These are phyloP conservation scores for Sporothrix pseudoabietina DNA, from an alignment of 2,329 filamentous ascomycete genomes.

Conservation along the genomic window DNA sequence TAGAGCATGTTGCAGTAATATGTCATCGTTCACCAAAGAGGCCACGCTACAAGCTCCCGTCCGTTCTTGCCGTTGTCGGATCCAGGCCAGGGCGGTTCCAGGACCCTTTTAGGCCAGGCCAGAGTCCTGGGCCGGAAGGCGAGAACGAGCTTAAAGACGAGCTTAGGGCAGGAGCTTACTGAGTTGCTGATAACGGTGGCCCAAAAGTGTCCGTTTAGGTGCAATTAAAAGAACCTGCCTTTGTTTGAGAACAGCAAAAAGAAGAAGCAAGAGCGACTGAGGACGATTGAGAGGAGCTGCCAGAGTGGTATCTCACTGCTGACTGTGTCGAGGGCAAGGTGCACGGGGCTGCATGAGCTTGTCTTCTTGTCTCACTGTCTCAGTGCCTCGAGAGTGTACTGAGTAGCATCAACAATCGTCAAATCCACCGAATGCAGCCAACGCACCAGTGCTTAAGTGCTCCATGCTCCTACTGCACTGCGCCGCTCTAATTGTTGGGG, in stretches of 20 bases:
- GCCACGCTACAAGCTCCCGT: background rate
- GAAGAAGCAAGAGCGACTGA: constrained; percentile 7
- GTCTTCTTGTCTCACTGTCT: background rate
- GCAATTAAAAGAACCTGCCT: background rate
- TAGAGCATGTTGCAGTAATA: background rate
- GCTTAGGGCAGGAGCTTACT: constrained; percentile 18
- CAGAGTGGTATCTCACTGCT: background rate
- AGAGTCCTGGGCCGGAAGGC: background rate
- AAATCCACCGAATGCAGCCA: background rate
- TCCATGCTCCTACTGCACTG: background rate
- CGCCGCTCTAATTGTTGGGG: constrained; percentile 4
- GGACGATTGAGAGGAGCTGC: background rate
- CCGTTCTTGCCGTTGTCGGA: background rate
- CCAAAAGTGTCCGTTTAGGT: background rate
- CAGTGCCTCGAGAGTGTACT: background rate
- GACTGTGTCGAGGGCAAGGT: background rate
- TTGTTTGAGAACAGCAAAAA: no score
- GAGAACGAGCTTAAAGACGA: no score
- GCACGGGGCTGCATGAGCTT: background rate
- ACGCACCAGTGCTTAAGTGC: no score
- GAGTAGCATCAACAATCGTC: background rate
- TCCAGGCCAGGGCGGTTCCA: constrained; percentile 7
- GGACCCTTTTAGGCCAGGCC: background rate
- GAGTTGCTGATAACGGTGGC: background rate
- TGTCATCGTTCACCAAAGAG: background rate